phyloP scores from a whole-genome alignment of 2,329 filamentous ascomycete species.

The Colletotrichum nymphaeae region DNA sequence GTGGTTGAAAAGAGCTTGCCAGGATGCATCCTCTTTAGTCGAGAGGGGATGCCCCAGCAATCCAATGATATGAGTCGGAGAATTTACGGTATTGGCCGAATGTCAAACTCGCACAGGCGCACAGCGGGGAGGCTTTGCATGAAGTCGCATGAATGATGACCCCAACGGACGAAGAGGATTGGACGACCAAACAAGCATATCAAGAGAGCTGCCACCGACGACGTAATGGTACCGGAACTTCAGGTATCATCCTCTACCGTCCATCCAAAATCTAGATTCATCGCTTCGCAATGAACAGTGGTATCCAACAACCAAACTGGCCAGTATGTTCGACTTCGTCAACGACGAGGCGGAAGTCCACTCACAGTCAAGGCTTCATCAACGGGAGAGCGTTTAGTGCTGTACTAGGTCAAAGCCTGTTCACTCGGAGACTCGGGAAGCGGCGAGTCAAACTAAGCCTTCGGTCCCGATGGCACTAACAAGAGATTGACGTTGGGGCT shows the following conservation, averaged over 20 bases:
- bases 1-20: neutral
- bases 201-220: neutral
- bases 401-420: slow-evolving; percentile 11
- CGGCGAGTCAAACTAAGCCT: slow-evolving; percentile 2
- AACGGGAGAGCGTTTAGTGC: slow-evolving; percentile 8
- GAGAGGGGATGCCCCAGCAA: slow-evolving; percentile 8
- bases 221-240: slow-evolving; percentile 7
- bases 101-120: neutral
- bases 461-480: slow-evolving; percentile 29
- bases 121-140: slow-evolving; percentile 2
- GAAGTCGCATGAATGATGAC: slow-evolving; percentile 22
- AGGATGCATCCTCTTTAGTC: neutral
- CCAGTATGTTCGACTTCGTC: neutral
- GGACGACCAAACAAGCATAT: slow-evolving; percentile 17
- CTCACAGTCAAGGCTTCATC: neutral
- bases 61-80: slow-evolving; percentile 10
- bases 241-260: neutral
- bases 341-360: neutral
- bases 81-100: slow-evolving; percentile 22
- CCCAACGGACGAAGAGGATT: neutral
- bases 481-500: neutral
- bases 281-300: neutral
- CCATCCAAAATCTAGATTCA: neutral
- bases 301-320: neutral
- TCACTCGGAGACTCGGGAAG: slow-evolving; percentile 14